Conservation (phyloP, 2,329 filamentous ascomycete species). For the Xylariaceae sp. region DNA sequence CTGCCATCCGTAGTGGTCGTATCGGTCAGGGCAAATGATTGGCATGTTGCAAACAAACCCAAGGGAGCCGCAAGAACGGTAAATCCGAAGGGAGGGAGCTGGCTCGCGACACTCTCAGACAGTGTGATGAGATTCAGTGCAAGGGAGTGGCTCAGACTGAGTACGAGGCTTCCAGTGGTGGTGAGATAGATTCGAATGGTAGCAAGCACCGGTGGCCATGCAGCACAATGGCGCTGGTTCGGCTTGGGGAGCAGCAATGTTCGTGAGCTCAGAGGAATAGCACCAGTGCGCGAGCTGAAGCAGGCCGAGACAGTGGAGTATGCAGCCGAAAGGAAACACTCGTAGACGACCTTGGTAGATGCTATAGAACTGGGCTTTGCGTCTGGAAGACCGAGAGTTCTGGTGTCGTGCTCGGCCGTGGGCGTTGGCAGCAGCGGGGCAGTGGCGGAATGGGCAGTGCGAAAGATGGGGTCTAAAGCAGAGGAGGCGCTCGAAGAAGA, state of each 20-base stretch:
- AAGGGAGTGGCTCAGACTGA: constrained; percentile 47
- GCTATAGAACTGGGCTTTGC: constrained; percentile 34
- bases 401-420: constrained; percentile 32
- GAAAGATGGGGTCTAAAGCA: constrained; percentile 37
- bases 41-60: constrained; percentile 46
- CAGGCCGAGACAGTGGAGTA: constrained; percentile 48
- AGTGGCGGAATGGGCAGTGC: constrained; percentile 30
- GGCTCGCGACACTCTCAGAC: constrained; percentile 42
- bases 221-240: constrained; percentile 30
- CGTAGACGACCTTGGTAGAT: constrained; percentile 47
- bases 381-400: constrained; percentile 29
- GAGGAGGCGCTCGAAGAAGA: constrained; percentile 42
- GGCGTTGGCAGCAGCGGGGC: constrained; percentile 24
- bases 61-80: constrained; percentile 55
- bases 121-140: constrained; percentile 47
- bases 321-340: constrained; percentile 53
- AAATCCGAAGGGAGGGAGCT: constrained; percentile 40
- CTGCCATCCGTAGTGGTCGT: constrained; percentile 35
- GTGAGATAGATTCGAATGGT: constrained; percentile 55
- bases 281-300: constrained; percentile 48
- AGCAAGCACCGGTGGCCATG: constrained; percentile 40
- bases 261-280: constrained; percentile 52
- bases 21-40: constrained; percentile 36
- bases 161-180: constrained; percentile 52
- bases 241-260: constrained; percentile 46